Base-by-base conservation (phyloP, 2,329 filamentous ascomycete genomes). In the Fusarium sacchari region DNA sequence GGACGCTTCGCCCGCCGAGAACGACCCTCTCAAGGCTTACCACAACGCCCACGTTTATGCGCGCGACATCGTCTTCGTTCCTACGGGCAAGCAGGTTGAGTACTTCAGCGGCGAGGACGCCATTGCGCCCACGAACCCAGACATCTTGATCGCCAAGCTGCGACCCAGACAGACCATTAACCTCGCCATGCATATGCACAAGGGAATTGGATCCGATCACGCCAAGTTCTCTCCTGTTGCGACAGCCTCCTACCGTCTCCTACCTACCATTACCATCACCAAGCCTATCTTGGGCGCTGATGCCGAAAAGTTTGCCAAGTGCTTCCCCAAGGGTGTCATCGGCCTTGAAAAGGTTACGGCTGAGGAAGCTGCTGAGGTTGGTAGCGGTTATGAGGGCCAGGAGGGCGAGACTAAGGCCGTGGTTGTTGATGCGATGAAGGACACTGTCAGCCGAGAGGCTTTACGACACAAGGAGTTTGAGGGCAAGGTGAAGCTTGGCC, bases 151-250 rank as follows among this genome's bases (percentile, higher is more conserved):
- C 80, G 95, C 95, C 69, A 99, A 99, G 86, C 86, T 99, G 83
- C 91, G 96, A 34, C 96, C 97, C 0, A 93, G 93, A 9, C 97
- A 99, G 86, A 89, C 90, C 77, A 94, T 99, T 78, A 89, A 94
- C 79, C 86, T 98, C 70, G 91, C 93, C 75, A 93, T 97, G 89
- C 95, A 98, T 86, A 96, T 96, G 85, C 91, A 97, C 84, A 97
- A 98, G 85, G 96, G 97, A 69, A 91, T 97, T 75, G 96, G 96
- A 53, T 91, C 92, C 73, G 96, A 99, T 83, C 96, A 99, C 82
- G 93, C 96, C 77, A 99, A 99, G 84, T 99, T 96, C 86, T 97
- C 94, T 1, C 96, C 96, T 52, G 96, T 98, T 40, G 95, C 96
- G 7, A 98, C 96, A 3, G 96, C 96, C 7, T 94, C 93, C 30